A percentile compares a stretch with the other conserved stretches of the same genome.
Evolutionary conservation across 2,329 filamentous ascomycete genomes (phyloP).

Genomic region (Penicillium sp.): DNA sequence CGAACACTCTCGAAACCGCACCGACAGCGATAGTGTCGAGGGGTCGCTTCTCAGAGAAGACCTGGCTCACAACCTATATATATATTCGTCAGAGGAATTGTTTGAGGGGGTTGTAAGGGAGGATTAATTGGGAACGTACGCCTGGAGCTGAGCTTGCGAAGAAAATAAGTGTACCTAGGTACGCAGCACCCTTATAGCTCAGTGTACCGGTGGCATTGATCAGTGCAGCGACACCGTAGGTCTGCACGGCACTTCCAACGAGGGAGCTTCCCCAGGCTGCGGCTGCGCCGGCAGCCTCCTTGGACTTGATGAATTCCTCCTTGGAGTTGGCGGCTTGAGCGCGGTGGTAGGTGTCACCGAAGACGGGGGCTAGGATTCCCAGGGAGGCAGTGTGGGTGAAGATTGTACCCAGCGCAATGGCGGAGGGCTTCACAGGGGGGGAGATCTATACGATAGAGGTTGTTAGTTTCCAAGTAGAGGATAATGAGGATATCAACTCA

Average conservation of each 20-base stretch:
- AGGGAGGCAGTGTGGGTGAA: conserved; percentile 94
- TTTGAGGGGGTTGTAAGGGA: neutral
- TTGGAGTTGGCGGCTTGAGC: conserved; percentile 89
- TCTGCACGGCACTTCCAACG: conserved; percentile 82
- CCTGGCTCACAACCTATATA: conserved; percentile 74
- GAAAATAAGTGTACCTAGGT: conserved; percentile 89
- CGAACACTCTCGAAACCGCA: conserved; percentile 78
- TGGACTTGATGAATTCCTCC: conserved; percentile 93
- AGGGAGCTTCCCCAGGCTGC: conserved; percentile 89
- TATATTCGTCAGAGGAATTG: conserved; percentile 8
- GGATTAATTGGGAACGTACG: conserved; percentile 56
- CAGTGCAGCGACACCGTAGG: conserved; percentile 84
- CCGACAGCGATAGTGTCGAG: conserved; percentile 86
- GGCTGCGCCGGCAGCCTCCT: conserved; percentile 84
- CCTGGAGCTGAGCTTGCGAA: conserved; percentile 82
- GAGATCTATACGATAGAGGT: conserved; percentile 52
- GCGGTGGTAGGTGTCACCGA: conserved; percentile 91
- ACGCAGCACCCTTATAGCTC: conserved; percentile 95
- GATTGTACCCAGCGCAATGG: conserved; percentile 90
- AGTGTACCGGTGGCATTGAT: conserved; percentile 94
- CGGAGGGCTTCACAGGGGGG: conserved; percentile 93
- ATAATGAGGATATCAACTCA: neutral
- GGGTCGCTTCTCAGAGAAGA: conserved; percentile 88
- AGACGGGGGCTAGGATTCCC: conserved; percentile 82
- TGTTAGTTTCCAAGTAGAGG: neutral